Base-by-base conservation (phyloP, 176 grass and related monocot species). In the Ensete ventricosum region DNA sequence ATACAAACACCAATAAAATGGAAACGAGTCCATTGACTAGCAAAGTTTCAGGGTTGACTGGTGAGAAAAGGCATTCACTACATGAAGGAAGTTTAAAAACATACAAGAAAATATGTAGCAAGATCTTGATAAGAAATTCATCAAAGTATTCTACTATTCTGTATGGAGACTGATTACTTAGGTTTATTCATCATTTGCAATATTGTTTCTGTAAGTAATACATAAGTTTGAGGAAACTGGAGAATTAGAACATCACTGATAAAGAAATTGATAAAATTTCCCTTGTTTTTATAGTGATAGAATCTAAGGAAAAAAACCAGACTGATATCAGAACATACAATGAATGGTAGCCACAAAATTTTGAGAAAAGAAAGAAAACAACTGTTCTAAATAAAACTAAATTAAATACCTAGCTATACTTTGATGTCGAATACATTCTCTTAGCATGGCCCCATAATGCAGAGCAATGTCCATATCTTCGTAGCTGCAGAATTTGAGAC, bases 341-440 rank as follows among this genome's bases (percentile, higher is more conserved):
- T 57, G 17, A 43, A 43, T 43, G 34, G 34, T 16, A 57, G 55
- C 13, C 16, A 60, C 57, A 60, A 60, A n/a, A 17, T n/a, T n/a
- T 3, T 60, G 57, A n/a, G n/a, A 60, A 60, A 8, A 60, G n/a
- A 60, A 60, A 20, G 17, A n/a, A 75, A 50, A 73, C 0, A 50
- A 73, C 17, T 12, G 76, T 54, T 14, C 67, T 2, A 48, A 87
- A 72, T 19, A 74, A 65, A 26, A 77, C 71, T 74, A 17, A 74
- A 51, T 62, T 21, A 78, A 53, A 69, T 80, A 99, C 95, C 90
- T 91, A 75, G 95, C 95, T 81, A 99, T 87, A 79, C 88, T 89
- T 85, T 99, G 95, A 76, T 99, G 95, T 25, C 95, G 90, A 88
- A 99, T 99, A 68, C 95, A 99, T 80, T 99, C 95, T 81, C 90